Base-by-base conservation (phyloP, 768 basidiomycete species). In the Calocera viscosa region DNA sequence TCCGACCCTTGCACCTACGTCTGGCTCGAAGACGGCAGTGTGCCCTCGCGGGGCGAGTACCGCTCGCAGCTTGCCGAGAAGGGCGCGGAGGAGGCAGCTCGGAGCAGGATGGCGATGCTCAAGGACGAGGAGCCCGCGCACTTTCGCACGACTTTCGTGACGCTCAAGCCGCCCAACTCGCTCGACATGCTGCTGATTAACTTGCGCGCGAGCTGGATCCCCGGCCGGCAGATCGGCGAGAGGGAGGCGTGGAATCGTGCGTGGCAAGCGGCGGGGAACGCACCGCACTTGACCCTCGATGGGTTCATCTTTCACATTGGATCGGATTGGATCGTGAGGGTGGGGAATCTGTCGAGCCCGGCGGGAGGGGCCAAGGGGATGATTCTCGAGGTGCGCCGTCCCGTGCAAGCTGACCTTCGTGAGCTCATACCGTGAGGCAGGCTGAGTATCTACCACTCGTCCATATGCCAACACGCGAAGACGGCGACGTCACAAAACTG, bases 381-480 rank as follows among this genome's bases (percentile, higher is more conserved):
- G 87, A 79, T 92, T 41, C 78, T 92, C 30, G 90, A 92, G 84
- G 90, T 89, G 67, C 68, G 76, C n/a, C 69, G 32, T 22, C 33
- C 43, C 35, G 3, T 64, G 2, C 22, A 22, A 60, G 66, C 40
- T 33, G 17, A 38, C 64, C 66, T 64, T 40, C 35, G 66, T 19
- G 2, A 7, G 34, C 69, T 53, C 12, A 63, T n/a, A 19, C 34
- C 5, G 5, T 66, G 40, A 65, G 41, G 90, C 19, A 60, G 90
- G 90, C 88, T 7, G 90, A 92, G 74, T 92, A 91, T 73, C 82
- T 91, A 17, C 90, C 90, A 1, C 77, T 92, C 14, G 86, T 89
- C 1, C 81, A 81, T 38, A 81, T 90, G 67, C 84, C 53, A 10
- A 26, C 53, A 83, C 67, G 84, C 86, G 14, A 82, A 85, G 64